These are phyloP conservation scores for Isoetes taiwanensis DNA, from an alignment of 75 land plant species.

Conservation along the genomic window DNA sequence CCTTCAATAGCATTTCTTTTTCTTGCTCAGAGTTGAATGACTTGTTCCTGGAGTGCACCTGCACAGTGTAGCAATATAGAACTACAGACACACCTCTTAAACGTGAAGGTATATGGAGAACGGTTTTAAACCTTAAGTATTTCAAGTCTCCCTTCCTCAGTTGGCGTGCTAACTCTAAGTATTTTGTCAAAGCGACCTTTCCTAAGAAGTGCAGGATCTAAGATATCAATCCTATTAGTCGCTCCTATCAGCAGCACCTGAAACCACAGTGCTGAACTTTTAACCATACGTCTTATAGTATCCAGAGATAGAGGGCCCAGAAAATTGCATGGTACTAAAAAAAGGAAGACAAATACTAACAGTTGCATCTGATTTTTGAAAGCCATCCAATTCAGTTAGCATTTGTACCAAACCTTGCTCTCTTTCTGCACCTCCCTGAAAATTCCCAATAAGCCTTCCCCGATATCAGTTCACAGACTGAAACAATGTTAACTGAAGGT, in stretches of 20 bases:
- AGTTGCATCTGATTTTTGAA: conserved; percentile 63
- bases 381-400: conserved; percentile 95
- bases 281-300: neutral
- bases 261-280: neutral
- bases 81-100: neutral
- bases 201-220: conserved; percentile 86
- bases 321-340: neutral
- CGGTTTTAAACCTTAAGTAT: conserved; percentile 49
- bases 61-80: neutral
- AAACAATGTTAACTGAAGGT: neutral
- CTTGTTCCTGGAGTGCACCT: conserved; percentile 94
- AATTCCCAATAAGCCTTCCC: neutral
- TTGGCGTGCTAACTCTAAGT: conserved; percentile 74
- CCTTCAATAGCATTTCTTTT: conserved; percentile 56
- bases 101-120: neutral
- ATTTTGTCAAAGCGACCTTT: conserved; percentile 96
- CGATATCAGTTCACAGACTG: neutral
- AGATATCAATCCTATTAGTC: conserved; percentile 85
- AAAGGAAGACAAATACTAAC: conserved; percentile 14
- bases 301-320: neutral
- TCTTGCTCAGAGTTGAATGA: conserved; percentile 71
- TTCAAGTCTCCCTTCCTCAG: conserved; percentile 84
- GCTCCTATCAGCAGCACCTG: conserved; percentile 96
- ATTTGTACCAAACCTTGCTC: conserved; percentile 95
- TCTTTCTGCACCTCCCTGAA: conserved; percentile 94